Evolutionary conservation across 257 asterid genomes (phyloP).

Genomic region (Salvia hispanica): DNA sequence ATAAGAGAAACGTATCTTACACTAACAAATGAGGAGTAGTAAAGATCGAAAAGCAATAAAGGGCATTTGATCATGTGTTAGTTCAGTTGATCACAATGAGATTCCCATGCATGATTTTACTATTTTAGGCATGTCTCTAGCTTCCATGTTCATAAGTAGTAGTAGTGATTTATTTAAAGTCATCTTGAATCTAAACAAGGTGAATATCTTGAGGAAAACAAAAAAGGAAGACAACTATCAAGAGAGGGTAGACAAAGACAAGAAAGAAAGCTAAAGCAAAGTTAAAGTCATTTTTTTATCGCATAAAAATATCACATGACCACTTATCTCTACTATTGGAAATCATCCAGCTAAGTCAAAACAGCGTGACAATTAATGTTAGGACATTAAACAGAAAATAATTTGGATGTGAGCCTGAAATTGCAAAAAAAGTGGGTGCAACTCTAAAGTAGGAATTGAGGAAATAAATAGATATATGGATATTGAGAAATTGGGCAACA

Average conservation of each 20-base stretch:
- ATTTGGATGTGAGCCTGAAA: slow-evolving; percentile 22
- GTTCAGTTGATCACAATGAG: too few species aligned
- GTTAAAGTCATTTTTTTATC: background rate
- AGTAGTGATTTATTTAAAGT: background rate
- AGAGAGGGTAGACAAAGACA: slow-evolving; percentile 5
- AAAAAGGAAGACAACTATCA: background rate
- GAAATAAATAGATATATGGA: slow-evolving; percentile 23
- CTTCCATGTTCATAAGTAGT: too few species aligned
- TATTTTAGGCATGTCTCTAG: too few species aligned
- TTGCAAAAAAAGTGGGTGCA: slow-evolving; percentile 14
- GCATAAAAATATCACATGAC: background rate
- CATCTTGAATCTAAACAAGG: background rate
- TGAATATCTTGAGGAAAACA: background rate
- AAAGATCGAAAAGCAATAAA: too few species aligned
- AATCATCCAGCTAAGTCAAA: slow-evolving; percentile 22
- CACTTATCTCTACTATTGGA: slow-evolving; percentile 20
- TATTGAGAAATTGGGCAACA: slow-evolving; percentile 23
- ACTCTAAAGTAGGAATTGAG: slow-evolving; percentile 2
- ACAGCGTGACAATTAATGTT: slow-evolving; percentile 21
- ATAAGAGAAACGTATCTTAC: too few species aligned
- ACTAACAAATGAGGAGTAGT: too few species aligned
- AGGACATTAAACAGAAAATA: slow-evolving; percentile 25
- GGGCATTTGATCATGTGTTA: too few species aligned
- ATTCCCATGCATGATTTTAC: too few species aligned
- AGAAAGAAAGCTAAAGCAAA: slow-evolving; percentile 13